Evolutionary conservation across 495 filamentous ascomycete species (phyloP), one percentile per base, ranked within the genome.

Genomic region (Penicillium cosmopolitanum): DNA sequence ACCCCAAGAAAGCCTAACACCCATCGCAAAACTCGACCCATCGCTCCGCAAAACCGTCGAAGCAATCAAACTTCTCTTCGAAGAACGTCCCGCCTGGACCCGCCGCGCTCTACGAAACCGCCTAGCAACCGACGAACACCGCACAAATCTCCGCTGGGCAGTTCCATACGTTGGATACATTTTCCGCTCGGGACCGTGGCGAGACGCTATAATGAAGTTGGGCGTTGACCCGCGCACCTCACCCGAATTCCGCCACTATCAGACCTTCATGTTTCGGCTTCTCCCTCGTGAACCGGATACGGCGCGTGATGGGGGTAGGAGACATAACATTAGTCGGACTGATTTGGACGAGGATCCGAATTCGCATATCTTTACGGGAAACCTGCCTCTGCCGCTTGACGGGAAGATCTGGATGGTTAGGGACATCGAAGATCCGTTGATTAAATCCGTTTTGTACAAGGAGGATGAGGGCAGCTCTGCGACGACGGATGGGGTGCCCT

Each of bases 391-490:
- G 28, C 81, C 82, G 10, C 75, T 79, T 5, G 91, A 95, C 66
- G 93, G 93, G 2, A 90, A 92, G 48, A 85, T 92, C 57, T 98
- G 91, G 88, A 95, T 97, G 79, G 81, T 93, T 33, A 96, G 93
- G 75, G 95, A 98, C 70, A 88, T 98, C 56, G 86, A 84, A 0
- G 93, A 97, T 93, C 18, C 63, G 57, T 68, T 61, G 57, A 61
- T 73, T 3, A 19, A 23, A 31, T 28, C 46, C 0, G 48, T 74
- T 16, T 57, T 77, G 48, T 73, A 69, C 51, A 69, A 66, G 33
- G 50, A 62, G 5, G 21, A 50, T 9, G 18, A 18, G 23, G 21
- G 23, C 1, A 10, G 28, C 28, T 31, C 28, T 31, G 28, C 5
- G 28, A 1, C 5, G 28, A 31, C 35, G 21, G 25, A 48, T 13